Conservation (phyloP, 805 yeast genomes). For the Kockiozyma suomiensis region DNA sequence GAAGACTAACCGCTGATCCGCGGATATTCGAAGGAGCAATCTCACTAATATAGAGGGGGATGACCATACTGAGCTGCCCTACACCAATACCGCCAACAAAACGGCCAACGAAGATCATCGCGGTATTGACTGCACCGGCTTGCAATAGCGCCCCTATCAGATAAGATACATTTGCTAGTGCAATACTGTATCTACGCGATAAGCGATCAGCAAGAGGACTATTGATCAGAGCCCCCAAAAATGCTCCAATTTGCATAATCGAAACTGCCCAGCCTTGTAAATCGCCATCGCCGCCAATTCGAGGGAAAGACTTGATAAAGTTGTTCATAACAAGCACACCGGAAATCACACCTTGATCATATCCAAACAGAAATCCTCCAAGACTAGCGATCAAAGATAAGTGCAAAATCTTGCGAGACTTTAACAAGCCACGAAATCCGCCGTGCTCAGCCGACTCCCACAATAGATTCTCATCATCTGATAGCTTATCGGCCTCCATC, state of each 20-base stretch:
- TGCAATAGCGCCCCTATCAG: slow-evolving; percentile 26
- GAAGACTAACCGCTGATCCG: slow-evolving; percentile 37
- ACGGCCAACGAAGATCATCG: slow-evolving; percentile 52
- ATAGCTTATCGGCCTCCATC: neutral
- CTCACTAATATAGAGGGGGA: slow-evolving; percentile 45
- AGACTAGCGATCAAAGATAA: slow-evolving; percentile 39
- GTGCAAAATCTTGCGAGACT: slow-evolving; percentile 33
- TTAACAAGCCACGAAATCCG: slow-evolving; percentile 29
- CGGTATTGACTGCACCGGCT: slow-evolving; percentile 26
- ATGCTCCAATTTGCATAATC: slow-evolving; percentile 33
- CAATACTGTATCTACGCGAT: slow-evolving; percentile 32
- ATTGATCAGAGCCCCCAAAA: slow-evolving; percentile 30
- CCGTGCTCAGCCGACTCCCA: slow-evolving; percentile 1
- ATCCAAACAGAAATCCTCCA: slow-evolving; percentile 40
- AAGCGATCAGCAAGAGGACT: slow-evolving; percentile 30
- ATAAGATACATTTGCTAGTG: slow-evolving; percentile 26
- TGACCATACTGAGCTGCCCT: slow-evolving; percentile 55
- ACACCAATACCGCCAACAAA: slow-evolving; percentile 57
- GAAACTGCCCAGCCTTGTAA: slow-evolving; percentile 35
- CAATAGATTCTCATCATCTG: neutral
- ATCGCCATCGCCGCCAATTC: slow-evolving; percentile 26
- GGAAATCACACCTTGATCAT: slow-evolving; percentile 40
- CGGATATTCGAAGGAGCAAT: slow-evolving; percentile 37
- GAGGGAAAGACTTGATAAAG: slow-evolving; percentile 27
- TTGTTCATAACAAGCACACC: slow-evolving; percentile 37